Percentiles rank a stretch among this genome's conserved stretches.
phyloP scores from a whole-genome alignment of 2,329 filamentous ascomycete genomes.

The Elsinoe batatas region DNA sequence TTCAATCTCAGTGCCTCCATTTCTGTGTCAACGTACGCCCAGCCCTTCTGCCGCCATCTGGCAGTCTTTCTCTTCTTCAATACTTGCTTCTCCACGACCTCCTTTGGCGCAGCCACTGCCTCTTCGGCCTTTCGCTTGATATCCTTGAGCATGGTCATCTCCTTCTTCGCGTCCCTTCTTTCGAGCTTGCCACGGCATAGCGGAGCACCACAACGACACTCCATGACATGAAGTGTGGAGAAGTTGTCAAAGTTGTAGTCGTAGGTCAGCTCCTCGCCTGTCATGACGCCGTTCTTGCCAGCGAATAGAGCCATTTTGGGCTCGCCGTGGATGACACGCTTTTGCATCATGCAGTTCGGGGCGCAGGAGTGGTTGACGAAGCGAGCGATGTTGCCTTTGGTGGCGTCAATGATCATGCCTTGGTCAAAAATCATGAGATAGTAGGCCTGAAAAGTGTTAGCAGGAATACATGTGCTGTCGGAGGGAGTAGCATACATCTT shows the following conservation, averaged over 20 bases:
- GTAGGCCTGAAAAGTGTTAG: conserved; percentile 57
- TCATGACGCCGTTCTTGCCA: conserved; percentile 79
- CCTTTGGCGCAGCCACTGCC: neutral
- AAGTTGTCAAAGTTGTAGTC: conserved; percentile 68
- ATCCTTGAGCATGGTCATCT: conserved; percentile 15
- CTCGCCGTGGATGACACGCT: conserved; percentile 89
- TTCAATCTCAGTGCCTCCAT: conserved; percentile 13
- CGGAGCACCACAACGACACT: conserved; percentile 49
- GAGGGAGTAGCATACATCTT: conserved; percentile 54
- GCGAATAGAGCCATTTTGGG: conserved; percentile 96
- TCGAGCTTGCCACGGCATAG: conserved; percentile 52
- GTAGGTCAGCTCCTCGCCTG: conserved; percentile 91
- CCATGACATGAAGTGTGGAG: conserved; percentile 52
- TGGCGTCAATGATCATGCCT: conserved; percentile 97
- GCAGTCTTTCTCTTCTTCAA: conserved; percentile 18
- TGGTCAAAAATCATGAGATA: conserved; percentile 98
- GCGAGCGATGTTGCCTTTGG: conserved; percentile 86
- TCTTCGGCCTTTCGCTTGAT: conserved; percentile 9
- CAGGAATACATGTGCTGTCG: neutral
- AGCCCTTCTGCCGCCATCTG: conserved; percentile 14
- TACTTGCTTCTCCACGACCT: conserved; percentile 12
- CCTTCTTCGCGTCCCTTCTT: conserved; percentile 36
- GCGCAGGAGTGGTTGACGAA: conserved; percentile 98
- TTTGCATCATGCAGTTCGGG: conserved; percentile 91
- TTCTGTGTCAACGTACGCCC: conserved; percentile 15